Conservation (phyloP, 805 yeast genomes). For the Lipomyces mesembrius region DNA sequence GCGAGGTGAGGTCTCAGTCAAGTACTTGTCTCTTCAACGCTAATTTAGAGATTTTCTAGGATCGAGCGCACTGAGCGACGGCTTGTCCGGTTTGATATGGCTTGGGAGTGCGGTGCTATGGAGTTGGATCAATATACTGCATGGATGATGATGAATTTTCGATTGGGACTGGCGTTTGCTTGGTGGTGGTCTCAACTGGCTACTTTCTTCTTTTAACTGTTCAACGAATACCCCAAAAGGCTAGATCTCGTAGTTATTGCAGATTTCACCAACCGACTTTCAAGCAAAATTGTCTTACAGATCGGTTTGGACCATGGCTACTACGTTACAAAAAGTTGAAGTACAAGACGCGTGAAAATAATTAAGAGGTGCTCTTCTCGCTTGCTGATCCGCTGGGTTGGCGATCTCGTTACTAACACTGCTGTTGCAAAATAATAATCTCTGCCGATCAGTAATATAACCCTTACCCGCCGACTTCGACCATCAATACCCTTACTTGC, state of each 20-base stretch:
- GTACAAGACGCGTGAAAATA: neutral
- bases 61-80: neutral
- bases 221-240: conserved; percentile 2
- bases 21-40: neutral
- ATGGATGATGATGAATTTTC: neutral
- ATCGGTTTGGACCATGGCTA: neutral
- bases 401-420: neutral
- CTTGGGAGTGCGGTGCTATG: neutral
- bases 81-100: neutral
- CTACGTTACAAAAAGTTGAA: neutral
- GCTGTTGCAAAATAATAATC: neutral
- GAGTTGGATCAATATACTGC: conserved; percentile 3
- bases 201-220: neutral
- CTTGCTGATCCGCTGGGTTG: no score
- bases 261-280: conserved; percentile 4
- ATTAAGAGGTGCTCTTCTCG: neutral
- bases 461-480: neutral
- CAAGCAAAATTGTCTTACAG: conserved; percentile 6
- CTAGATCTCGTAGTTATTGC: conserved; percentile 6
- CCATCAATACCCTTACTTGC: neutral
- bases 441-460: neutral
- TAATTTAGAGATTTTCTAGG: neutral
- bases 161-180: conserved; percentile 1
- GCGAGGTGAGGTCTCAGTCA: conserved; percentile 2
- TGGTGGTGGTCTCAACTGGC: neutral